A percentile compares a stretch with the other conserved stretches of the same genome.
phyloP scores from a whole-genome alignment of 768 basidiomycete genomes.

The Xerocomus spinulosus region DNA sequence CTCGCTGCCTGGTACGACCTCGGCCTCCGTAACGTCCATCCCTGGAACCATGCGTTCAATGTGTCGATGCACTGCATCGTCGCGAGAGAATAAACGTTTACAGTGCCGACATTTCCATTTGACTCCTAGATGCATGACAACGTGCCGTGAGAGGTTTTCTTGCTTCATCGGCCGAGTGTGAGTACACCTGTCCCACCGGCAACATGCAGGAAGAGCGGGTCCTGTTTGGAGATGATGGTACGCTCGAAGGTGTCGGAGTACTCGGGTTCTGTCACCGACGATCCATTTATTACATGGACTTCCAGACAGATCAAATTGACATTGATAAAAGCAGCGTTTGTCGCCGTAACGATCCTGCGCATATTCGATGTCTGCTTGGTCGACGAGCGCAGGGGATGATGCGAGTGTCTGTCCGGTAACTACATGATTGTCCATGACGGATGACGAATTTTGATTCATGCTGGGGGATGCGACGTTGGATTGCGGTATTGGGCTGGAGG shows the following conservation, averaged over 20 bases:
- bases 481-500: slow-evolving; percentile 1
- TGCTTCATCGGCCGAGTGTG: slow-evolving; percentile 26
- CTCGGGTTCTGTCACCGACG: slow-evolving; percentile 22
- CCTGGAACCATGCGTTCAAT: slow-evolving; percentile 26
- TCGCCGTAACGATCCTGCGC: slow-evolving; percentile 17
- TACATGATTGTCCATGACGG: neutral
- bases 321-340: slow-evolving; percentile 20
- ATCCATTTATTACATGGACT: slow-evolving; percentile 25
- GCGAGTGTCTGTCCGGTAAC: slow-evolving; percentile 1
- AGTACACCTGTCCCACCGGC: slow-evolving; percentile 25
- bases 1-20: slow-evolving; percentile 18
- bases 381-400: neutral
- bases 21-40: slow-evolving; percentile 21
- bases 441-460: slow-evolving; percentile 2
- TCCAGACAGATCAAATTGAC: slow-evolving; percentile 23
- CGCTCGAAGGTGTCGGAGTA: slow-evolving; percentile 27
- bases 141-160: slow-evolving; percentile 30
- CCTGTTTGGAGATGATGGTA: slow-evolving; percentile 19
- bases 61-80: slow-evolving; percentile 30
- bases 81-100: slow-evolving; percentile 25
- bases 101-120: slow-evolving; percentile 30
- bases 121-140: slow-evolving; percentile 27
- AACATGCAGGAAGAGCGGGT: slow-evolving; percentile 10
- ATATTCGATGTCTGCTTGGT: slow-evolving; percentile 22
- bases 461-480: neutral